phyloP scores from a whole-genome alignment of 768 basidiomycete genomes.

The Fomitopsis serialis region DNA sequence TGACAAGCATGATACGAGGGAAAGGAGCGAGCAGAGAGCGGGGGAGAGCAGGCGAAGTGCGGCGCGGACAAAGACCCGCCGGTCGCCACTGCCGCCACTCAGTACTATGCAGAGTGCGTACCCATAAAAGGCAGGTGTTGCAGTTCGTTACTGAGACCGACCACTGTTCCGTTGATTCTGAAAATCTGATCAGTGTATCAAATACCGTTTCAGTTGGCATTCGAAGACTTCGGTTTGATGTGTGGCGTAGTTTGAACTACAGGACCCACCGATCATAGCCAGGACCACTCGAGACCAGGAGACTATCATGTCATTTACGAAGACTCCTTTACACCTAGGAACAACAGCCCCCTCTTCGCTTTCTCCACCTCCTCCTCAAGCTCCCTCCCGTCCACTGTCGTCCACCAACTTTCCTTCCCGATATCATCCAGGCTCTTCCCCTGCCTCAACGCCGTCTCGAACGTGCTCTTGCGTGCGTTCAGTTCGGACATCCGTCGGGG shows the following conservation, averaged over 20 bases:
- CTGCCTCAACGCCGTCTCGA: slow-evolving; percentile 58
- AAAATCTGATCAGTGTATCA: no score
- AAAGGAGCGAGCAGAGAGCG: not conserved
- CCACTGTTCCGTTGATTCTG: not conserved
- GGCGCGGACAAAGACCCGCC: no score
- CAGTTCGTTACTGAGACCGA: not conserved
- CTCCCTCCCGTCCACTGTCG: slow-evolving; percentile 65
- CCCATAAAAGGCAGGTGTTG: not conserved
- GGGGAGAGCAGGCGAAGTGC: not conserved
- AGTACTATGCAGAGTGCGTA: not conserved
- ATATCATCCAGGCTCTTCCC: slow-evolving; percentile 56
- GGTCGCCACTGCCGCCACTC: no score
- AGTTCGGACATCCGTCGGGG: slow-evolving; percentile 76
- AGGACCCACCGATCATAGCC: no score
- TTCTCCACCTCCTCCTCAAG: slow-evolving; percentile 77
- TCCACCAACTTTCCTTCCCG: slow-evolving; percentile 62
- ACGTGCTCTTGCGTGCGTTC: slow-evolving; percentile 62
- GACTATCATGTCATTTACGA: not conserved
- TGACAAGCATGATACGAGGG: not conserved
- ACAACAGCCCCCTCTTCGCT: slow-evolving; percentile 79
- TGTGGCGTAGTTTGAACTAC: no score
- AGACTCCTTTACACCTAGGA: slow-evolving; percentile 54
- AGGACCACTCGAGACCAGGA: not conserved
- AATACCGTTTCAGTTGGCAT: no score
- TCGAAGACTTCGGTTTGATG: no score